Evolutionary conservation across 441 rosid species (phyloP).

Genomic region (Geranium incanum): DNA sequence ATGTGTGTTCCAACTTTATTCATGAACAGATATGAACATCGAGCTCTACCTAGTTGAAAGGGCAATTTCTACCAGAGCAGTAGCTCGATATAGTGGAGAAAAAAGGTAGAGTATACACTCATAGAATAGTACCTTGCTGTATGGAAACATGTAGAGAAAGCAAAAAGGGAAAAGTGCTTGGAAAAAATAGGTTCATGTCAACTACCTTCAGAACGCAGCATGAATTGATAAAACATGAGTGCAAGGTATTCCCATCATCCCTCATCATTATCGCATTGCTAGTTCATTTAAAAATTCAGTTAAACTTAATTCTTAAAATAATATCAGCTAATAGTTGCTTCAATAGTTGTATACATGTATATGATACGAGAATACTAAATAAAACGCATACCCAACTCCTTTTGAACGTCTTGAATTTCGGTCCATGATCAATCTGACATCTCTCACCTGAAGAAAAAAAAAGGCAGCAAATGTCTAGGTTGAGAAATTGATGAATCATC

Average conservation of each 20-base stretch:
- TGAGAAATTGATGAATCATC: constrained; percentile 6
- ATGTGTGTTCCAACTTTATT: neutral
- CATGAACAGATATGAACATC: constrained; percentile 6
- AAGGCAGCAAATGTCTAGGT: neutral
- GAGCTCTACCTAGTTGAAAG: neutral
- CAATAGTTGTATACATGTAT: constrained; percentile 31
- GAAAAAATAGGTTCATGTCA: constrained; percentile 67
- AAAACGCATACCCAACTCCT: constrained; percentile 83
- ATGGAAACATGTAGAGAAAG: constrained; percentile 32
- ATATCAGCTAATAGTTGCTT: constrained; percentile 41
- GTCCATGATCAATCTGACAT: constrained; percentile 88
- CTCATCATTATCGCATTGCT: constrained; percentile 95
- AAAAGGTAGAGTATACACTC: constrained; percentile 9
- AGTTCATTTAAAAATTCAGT: constrained; percentile 90
- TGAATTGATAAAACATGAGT: constrained; percentile 85
- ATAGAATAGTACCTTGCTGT: constrained; percentile 27
- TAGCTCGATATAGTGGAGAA: constrained; percentile 15
- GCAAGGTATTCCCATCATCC: constrained; percentile 88
- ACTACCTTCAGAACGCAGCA: constrained; percentile 35
- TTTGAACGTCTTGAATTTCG: constrained; percentile 87
- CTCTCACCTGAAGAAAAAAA: constrained; percentile 61
- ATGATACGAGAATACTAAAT: constrained; percentile 10
- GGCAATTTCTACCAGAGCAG: constrained; percentile 1
- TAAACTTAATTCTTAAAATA: constrained; percentile 57
- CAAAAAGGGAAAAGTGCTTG: constrained; percentile 31